Evolutionary conservation across 768 basidiomycete species (phyloP).

Genomic region (Collybia sordida): DNA sequence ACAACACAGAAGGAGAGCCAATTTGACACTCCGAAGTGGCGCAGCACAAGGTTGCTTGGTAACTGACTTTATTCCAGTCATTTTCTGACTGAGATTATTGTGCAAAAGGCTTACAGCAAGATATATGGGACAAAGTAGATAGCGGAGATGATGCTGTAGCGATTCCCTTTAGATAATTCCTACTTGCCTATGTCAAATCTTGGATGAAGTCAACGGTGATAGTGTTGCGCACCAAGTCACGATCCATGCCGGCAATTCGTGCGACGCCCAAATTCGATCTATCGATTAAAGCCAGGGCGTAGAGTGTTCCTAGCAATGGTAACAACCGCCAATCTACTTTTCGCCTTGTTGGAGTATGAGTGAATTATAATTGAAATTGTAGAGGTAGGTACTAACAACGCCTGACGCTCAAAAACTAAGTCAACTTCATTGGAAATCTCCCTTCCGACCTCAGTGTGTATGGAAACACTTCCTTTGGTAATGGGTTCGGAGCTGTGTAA

Average conservation of each 20-base stretch:
- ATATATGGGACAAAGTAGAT: conserved; percentile 45
- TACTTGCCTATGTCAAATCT: conserved; percentile 6
- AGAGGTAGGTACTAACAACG: conserved; percentile 9
- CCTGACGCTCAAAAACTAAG: conserved; percentile 13
- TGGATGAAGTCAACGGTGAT: not conserved
- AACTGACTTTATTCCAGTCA: conserved; percentile 33
- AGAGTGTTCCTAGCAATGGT: conserved; percentile 33
- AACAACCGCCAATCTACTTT: conserved; percentile 32
- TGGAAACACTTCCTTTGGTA: not conserved
- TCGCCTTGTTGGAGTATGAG: conserved; percentile 18
- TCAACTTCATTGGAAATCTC: conserved; percentile 1
- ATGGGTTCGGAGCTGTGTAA: not conserved
- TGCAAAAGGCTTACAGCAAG: conserved; percentile 29
- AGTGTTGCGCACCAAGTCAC: conserved; percentile 25
- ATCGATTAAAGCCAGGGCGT: conserved; percentile 33
- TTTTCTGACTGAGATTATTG: not conserved
- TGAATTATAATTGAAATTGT: too few species aligned
- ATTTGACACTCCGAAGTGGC: conserved; percentile 42
- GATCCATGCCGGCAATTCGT: conserved; percentile 34
- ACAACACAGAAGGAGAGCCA: conserved; percentile 41
- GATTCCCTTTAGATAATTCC: conserved; percentile 27
- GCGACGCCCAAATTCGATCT: conserved; percentile 33
- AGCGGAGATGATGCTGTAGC: conserved; percentile 39
- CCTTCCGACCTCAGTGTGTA: conserved; percentile 1
- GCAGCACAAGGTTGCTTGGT: conserved; percentile 44